Conservation (phyloP, 2,329 filamentous ascomycete genomes). For the Hypoxylon sp. region DNA sequence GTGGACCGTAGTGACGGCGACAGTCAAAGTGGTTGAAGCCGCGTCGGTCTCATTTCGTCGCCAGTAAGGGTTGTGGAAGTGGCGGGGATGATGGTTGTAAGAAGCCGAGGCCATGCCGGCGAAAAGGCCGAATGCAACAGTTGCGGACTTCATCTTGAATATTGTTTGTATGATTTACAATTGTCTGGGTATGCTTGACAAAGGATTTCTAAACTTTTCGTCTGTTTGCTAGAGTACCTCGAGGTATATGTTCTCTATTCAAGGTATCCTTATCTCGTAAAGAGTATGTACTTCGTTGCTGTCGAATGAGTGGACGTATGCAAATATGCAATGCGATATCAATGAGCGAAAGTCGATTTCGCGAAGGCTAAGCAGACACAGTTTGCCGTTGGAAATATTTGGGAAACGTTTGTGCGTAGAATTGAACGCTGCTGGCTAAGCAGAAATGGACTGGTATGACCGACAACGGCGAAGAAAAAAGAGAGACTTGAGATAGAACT, state of each 20-base stretch:
- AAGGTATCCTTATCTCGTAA: slow-evolving; percentile 49
- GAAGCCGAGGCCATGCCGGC: slow-evolving; percentile 53
- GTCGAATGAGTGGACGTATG: slow-evolving; percentile 55
- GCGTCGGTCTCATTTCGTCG: slow-evolving; percentile 51
- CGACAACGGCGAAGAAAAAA: slow-evolving; percentile 54
- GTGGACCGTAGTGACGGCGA: slow-evolving; percentile 52
- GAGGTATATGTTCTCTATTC: slow-evolving; percentile 37
- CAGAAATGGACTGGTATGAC: slow-evolving; percentile 51
- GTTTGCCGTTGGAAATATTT: slow-evolving; percentile 47
- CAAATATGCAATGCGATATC: slow-evolving; percentile 49
- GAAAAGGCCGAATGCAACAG: slow-evolving; percentile 54
- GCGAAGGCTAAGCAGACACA: slow-evolving; percentile 53
- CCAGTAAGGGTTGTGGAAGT: slow-evolving; percentile 52
- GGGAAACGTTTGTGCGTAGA: slow-evolving; percentile 45
- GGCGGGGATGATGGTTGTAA: slow-evolving; percentile 53
- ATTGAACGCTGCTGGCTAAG: slow-evolving; percentile 51
- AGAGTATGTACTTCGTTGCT: slow-evolving; percentile 51
- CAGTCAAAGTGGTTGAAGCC: slow-evolving; percentile 53
- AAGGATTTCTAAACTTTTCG: slow-evolving; percentile 39
- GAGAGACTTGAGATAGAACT: slow-evolving; percentile 56
- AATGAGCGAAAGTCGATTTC: slow-evolving; percentile 58
- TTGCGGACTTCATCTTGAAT: slow-evolving; percentile 56
- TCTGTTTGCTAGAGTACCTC: slow-evolving; percentile 28
- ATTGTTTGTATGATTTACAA: slow-evolving; percentile 21
- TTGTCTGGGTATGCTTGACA: slow-evolving; percentile 39